Conservation (phyloP, 2,329 filamentous ascomycete genomes). For the Ceratocystis diversiconidia region DNA sequence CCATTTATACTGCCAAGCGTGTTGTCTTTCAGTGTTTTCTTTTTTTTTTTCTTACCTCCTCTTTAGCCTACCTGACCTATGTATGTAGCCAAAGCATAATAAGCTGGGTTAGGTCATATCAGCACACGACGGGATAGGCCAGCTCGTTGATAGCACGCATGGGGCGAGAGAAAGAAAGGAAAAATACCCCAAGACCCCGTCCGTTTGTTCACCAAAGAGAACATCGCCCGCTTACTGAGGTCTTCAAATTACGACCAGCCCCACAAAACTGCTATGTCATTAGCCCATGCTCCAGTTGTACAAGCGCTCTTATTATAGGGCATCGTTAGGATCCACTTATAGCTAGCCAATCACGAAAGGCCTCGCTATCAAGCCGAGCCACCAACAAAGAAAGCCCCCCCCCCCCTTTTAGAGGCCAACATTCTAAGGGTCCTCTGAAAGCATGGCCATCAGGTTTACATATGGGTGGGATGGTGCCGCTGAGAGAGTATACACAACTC, state of each 20-base stretch:
- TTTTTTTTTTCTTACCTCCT: not conserved
- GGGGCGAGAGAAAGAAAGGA: not conserved
- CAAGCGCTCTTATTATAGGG: not conserved
- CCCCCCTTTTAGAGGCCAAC: not conserved
- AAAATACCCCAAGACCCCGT: not conserved
- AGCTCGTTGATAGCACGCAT: not conserved
- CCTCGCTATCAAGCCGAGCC: not conserved
- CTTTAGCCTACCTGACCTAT: too few relatives aligned
- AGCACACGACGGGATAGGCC: not conserved
- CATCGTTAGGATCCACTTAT: not conserved
- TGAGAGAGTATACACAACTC: not conserved
- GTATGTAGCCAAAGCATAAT: too few relatives aligned
- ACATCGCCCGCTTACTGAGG: not conserved
- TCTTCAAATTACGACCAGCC: not conserved
- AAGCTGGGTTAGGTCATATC: not conserved
- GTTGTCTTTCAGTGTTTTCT: not conserved
- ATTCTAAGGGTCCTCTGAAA: not conserved
- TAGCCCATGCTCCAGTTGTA: not conserved
- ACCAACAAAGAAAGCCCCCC: not conserved
- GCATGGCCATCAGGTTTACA: not conserved
- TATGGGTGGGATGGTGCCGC: not conserved
- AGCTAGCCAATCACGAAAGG: not conserved
- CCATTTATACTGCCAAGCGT: not conserved
- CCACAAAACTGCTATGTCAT: not conserved
- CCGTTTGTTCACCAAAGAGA: not conserved